Base-by-base conservation (phyloP, 2,329 filamentous ascomycete genomes). In the Fusarium vanettenii region DNA sequence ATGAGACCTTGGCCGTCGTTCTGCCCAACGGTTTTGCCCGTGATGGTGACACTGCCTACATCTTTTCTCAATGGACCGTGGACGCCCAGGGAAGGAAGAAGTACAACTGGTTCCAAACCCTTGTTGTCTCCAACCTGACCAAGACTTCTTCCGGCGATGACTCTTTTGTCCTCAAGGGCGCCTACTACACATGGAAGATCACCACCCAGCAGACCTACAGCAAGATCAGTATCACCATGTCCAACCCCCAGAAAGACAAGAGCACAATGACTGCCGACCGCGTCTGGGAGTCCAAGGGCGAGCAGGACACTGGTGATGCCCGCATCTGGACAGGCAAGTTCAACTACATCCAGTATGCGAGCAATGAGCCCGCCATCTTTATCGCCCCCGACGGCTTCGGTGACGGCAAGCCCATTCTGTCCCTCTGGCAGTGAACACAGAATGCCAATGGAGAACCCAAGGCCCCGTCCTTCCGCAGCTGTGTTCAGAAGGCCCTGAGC, bases 241-340 rank as follows among this genome's bases (percentile, higher is more conserved):
- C 39, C 6, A 77, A 76, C 45, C 69, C 67, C 2, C 14, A 10
- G 1, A 55, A 55, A 0, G 59, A 39, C 2, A 69, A 66, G 4
- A 27, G 22, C 0, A 55, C 57, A 7, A 67, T 73, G 43, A 1
- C 56, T 1, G 25, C 76, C 0, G 5, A 73, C 2, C 67, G 73
- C 0, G 50, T 73, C 37, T 77, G 70, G 69, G 31, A 75, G 39
- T 66, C 75, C 20, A 11, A 76, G 0, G 10, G 57, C 14, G 71
- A 75, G 1, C 63, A 50, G 33, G 20, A 52, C 1, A 73, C 63
- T 11, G 67, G 43, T 0, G 50, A 50, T 2, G 35, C 41, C 0
- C 64, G 75, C 2, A 64, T 78, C 2, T 78, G 75, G 75, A 76
- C 75, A 10, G 75, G 76, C 10, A 78, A 78, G 57, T 56, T 75